phyloP scores from a whole-genome alignment of 768 basidiomycete genomes.

The Lentinula lateritia region DNA sequence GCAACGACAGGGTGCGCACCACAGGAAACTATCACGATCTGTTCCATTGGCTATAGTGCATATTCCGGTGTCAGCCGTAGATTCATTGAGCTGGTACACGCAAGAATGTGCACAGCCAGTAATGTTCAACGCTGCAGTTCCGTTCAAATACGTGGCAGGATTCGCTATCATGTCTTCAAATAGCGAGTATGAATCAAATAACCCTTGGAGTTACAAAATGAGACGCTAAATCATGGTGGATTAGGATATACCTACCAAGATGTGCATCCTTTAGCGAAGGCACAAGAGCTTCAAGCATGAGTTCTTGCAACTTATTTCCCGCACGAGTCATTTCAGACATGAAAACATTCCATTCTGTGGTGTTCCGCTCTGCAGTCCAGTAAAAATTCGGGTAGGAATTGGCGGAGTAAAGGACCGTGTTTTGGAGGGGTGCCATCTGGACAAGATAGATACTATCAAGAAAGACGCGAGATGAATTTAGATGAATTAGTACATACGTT shows the following conservation, averaged over 20 bases:
- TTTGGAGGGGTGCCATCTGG: constrained; percentile 38
- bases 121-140: constrained; percentile 56
- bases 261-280: constrained; percentile 47
- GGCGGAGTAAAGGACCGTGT: constrained; percentile 26
- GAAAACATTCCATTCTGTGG: constrained; percentile 47
- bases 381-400: constrained; percentile 28
- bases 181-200: constrained; percentile 58
- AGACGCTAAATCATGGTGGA: background rate
- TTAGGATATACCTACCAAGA: constrained; percentile 37
- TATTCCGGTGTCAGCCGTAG: constrained; percentile 15
- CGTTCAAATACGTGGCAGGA: constrained; percentile 53
- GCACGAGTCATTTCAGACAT: constrained; percentile 48
- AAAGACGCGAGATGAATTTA: background rate
- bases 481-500: constrained; percentile 29
- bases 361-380: constrained; percentile 29
- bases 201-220: constrained; percentile 24
- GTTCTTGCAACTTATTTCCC: constrained; percentile 46
- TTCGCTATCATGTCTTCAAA: constrained; percentile 53
- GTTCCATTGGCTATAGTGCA: constrained; percentile 29
- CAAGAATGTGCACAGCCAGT: constrained; percentile 48
- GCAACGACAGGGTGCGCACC: constrained; percentile 25
- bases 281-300: constrained; percentile 43
- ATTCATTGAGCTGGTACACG: constrained; percentile 30
- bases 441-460: background rate
- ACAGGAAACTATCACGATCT: constrained; percentile 43